These are phyloP conservation scores for Microdochium paspali DNA, from an alignment of 2,329 filamentous ascomycete genomes.

Conservation along the genomic window DNA sequence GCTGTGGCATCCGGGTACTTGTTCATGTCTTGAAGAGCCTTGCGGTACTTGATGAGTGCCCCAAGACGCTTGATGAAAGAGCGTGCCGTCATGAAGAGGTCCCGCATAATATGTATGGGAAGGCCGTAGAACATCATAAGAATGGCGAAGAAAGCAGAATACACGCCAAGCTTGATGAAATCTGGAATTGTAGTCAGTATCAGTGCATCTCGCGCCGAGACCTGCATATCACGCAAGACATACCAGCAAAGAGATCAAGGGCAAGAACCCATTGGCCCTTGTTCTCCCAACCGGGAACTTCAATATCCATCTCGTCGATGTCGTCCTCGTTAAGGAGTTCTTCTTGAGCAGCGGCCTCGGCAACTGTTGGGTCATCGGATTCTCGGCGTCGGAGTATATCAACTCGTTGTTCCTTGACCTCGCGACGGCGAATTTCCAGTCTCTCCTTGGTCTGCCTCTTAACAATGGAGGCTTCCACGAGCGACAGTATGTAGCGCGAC, in stretches of 20 bases:
- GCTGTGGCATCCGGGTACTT: conserved; percentile 83
- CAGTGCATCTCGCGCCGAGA: background rate
- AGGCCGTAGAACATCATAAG: conserved; percentile 90
- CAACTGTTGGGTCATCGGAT: conserved; percentile 33
- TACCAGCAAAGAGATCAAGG: conserved; percentile 74
- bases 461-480: conserved; percentile 69
- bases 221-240: conserved; percentile 14
- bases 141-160: conserved; percentile 86
- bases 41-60: conserved; percentile 82
- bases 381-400: conserved; percentile 40
- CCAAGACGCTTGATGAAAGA: conserved; percentile 86
- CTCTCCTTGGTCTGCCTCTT: conserved; percentile 63
- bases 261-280: conserved; percentile 91
- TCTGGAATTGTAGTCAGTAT: conserved; percentile 40
- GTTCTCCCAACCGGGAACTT: conserved; percentile 91
- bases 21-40: conserved; percentile 91
- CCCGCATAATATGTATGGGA: conserved; percentile 92
- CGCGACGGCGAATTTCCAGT: conserved; percentile 56
- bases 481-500: conserved; percentile 66
- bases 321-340: conserved; percentile 59
- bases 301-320: conserved; percentile 86
- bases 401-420: conserved; percentile 52
- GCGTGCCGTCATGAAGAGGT: conserved; percentile 86
- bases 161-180: conserved; percentile 83
- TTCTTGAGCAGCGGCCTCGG: conserved; percentile 35